Percentiles rank a stretch among this genome's conserved stretches.
Conservation (phyloP, 2,329 filamentous ascomycete genomes). For the Huntiella decipiens region DNA sequence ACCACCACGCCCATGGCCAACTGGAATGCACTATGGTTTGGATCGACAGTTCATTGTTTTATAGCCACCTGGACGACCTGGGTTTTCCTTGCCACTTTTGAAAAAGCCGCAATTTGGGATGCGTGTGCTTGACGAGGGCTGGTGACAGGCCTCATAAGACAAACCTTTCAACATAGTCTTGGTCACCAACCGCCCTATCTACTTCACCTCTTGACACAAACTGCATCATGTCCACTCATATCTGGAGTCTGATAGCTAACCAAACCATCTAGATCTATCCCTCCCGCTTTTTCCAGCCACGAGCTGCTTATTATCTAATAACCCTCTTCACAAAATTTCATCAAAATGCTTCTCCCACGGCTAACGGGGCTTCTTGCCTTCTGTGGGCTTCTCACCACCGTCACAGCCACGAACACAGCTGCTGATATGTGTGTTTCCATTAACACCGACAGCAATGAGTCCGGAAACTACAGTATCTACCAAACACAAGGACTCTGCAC, state of each 20-base stretch:
- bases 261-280: background rate
- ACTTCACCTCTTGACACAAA: no score
- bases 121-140: no score
- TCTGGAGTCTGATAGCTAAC: background rate
- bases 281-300: background rate
- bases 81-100: no score
- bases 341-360: slow-evolving; percentile 1
- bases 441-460: slow-evolving; percentile 23
- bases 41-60: no score
- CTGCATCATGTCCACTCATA: background rate
- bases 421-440: slow-evolving; percentile 14
- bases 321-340: background rate
- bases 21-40: no score
- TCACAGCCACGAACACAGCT: slow-evolving; percentile 5
- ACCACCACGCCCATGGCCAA: no score
- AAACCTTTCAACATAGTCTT: no score
- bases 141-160: no score
- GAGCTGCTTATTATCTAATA: background rate
- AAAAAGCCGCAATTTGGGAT: no score
- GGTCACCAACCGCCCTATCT: no score
- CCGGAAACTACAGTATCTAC: slow-evolving; percentile 29
- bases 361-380: background rate
- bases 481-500: slow-evolving; percentile 55
- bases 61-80: no score
- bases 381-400: background rate